Evolutionary conservation across 1,284 basidiomycete genomes (phyloP), one percentile per base, ranked within the genome.

Genomic region (Grifola frondosa): DNA sequence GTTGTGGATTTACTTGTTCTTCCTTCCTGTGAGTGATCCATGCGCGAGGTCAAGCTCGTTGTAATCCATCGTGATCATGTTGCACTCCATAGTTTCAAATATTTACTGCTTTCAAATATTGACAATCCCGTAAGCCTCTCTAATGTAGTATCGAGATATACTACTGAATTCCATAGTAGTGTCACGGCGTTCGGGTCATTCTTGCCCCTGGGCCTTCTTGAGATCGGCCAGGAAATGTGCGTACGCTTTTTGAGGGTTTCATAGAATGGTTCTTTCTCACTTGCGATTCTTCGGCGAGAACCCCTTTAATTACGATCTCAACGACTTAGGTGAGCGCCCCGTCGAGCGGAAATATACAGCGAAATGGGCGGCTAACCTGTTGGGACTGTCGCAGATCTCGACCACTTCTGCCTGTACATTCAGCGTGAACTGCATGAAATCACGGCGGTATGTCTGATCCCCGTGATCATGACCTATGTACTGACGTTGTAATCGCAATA

Each of bases 221-320:
- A 85, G 56, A 84, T 85, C 40, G 81, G 81, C 20, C 77, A 80
- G 53, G 81, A 85, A 57, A 81, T 84, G 78, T 80, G 48, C 25
- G 74, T 64, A n/a, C 13, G 34, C 29, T 39, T 39, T 17, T 22
- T 32, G 7, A n/a, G n/a, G n/a, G 37, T 23, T 35, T 25, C n/a
- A 20, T n/a, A n/a, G n/a, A n/a, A n/a, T n/a, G n/a, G n/a, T n/a
- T n/a, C n/a, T n/a, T n/a, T n/a, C n/a, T n/a, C n/a, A n/a, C n/a
- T n/a, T n/a, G n/a, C n/a, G n/a, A n/a, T n/a, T n/a, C 20, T 29
- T 40, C 53, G 81, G 78, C 54, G 81, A 84, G 61, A 81, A 84
- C 54, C 82, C 81, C 1, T 84, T 84, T 69, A 77, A 79, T 52
- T 84, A 83, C 55, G 82, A 84, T 52, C 59, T 74, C 53, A 84